phyloP scores from a whole-genome alignment of 2,329 filamentous ascomycete species.

The Blumeriella jaapii region DNA sequence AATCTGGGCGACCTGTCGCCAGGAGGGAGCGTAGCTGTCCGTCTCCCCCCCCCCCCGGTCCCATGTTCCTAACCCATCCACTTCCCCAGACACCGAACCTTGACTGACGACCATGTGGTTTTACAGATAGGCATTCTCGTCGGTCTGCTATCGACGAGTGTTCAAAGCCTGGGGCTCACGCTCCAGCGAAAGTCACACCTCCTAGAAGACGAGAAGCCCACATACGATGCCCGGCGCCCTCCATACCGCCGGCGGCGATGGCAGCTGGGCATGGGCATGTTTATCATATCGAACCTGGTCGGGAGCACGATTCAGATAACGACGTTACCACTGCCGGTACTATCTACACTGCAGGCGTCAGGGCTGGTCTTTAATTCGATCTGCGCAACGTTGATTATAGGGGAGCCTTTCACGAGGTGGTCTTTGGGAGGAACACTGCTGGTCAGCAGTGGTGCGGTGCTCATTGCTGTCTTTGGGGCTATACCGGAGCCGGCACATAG shows the following conservation, averaged over 20 bases:
- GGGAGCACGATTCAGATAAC: slow-evolving; percentile 97
- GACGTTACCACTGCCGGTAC: slow-evolving; percentile 81
- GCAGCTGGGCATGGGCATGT: slow-evolving; percentile 97
- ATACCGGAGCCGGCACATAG: slow-evolving; percentile 88
- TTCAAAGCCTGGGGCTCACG: slow-evolving; percentile 90
- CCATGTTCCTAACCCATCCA: background rate
- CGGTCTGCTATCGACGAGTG: slow-evolving; percentile 82
- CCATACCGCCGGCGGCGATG: slow-evolving; percentile 85
- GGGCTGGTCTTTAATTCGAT: slow-evolving; percentile 98
- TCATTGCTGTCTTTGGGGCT: slow-evolving; percentile 90
- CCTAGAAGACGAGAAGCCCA: slow-evolving; percentile 83
- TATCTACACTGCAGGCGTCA: slow-evolving; percentile 90
- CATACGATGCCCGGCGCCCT: slow-evolving; percentile 66
- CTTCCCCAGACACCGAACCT: background rate
- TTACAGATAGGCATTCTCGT: slow-evolving; percentile 79
- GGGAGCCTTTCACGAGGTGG: slow-evolving; percentile 88
- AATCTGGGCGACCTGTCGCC: slow-evolving; percentile 66
- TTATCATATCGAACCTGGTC: slow-evolving; percentile 85
- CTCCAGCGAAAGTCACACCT: slow-evolving; percentile 97
- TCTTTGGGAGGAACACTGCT: slow-evolving; percentile 84
- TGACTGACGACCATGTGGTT: slow-evolving; percentile 9
- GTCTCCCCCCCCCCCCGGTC: slow-evolving; percentile 25
- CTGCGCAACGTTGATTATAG: slow-evolving; percentile 84
- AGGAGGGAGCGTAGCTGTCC: slow-evolving; percentile 64
- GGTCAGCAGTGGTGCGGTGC: slow-evolving; percentile 74